phyloP scores from a whole-genome alignment of 805 yeast genomes.

The Brettanomyces nanus region DNA sequence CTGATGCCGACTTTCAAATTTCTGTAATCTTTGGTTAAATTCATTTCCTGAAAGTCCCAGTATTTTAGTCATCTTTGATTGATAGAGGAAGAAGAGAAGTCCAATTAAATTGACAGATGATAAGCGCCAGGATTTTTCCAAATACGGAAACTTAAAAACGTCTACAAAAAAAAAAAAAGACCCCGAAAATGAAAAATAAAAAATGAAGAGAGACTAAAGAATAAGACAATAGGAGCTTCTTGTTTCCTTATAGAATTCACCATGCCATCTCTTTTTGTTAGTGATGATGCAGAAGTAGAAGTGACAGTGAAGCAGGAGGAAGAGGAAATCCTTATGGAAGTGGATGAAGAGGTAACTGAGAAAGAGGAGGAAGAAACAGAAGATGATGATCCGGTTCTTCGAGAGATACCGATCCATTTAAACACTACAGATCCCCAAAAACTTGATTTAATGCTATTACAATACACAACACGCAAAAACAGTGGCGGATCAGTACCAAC shows the following conservation, averaged over 20 bases:
- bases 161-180: no score
- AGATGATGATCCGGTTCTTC: constrained; percentile 52
- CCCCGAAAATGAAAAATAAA: no score
- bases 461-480: constrained; percentile 51
- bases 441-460: constrained; percentile 34
- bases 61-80: no score
- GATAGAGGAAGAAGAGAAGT: no score
- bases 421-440: constrained; percentile 11
- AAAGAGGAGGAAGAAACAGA: constrained; percentile 18
- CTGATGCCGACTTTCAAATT: no score
- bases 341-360: constrained; percentile 18
- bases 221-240: no score
- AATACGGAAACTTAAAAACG: no score
- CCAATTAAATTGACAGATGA: no score
- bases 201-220: no score
- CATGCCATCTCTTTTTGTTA: constrained; percentile 12
- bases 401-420: constrained; percentile 51
- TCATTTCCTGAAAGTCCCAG: no score
- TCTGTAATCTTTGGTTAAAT: no score
- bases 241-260: background rate
- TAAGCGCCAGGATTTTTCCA: no score
- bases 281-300: constrained; percentile 4
- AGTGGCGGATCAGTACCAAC: constrained; percentile 5
- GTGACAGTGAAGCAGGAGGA: constrained; percentile 5
- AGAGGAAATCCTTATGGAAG: constrained; percentile 2